phyloP scores from a whole-genome alignment of 2,329 filamentous ascomycete genomes.

The Dactylellina sp. region DNA sequence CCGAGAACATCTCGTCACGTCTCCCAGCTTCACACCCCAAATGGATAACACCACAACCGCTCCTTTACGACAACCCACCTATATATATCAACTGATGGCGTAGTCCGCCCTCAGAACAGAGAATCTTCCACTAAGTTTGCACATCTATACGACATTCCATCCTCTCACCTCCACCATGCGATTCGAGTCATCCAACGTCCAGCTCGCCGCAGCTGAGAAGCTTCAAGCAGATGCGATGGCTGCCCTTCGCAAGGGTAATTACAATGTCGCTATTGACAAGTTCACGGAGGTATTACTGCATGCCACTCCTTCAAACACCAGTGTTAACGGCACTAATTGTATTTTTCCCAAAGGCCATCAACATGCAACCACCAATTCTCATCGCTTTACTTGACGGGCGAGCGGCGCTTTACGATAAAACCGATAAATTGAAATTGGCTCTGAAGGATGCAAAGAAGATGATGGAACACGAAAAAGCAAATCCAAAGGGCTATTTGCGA shows the following conservation, averaged over 20 bases:
- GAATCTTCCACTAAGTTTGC: not conserved
- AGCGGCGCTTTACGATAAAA: constrained; percentile 59
- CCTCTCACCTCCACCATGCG: constrained; percentile 8
- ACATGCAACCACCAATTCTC: constrained; percentile 55
- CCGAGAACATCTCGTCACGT: constrained; percentile 29
- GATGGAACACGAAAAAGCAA: constrained; percentile 58
- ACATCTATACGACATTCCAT: not conserved
- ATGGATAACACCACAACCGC: constrained; percentile 9
- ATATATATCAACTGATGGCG: not conserved
- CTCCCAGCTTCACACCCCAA: constrained; percentile 4
- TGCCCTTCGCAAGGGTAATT: constrained; percentile 57
- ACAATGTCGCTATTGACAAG: constrained; percentile 51
- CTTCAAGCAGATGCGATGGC: constrained; percentile 55
- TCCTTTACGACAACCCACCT: not conserved
- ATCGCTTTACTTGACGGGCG: constrained; percentile 57
- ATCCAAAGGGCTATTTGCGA: constrained; percentile 65
- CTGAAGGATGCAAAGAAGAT: constrained; percentile 59
- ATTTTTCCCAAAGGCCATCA: constrained; percentile 23
- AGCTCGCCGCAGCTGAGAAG: constrained; percentile 51
- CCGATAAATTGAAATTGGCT: constrained; percentile 46
- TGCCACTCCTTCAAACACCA: not conserved
- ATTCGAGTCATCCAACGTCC: constrained; percentile 48
- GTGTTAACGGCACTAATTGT: not conserved
- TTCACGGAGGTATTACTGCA: constrained; percentile 56
- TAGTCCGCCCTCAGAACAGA: not conserved